Evolutionary conservation across 176 grass and related monocot genomes (phyloP), one percentile per base, ranked within the genome.

Genomic region (Coix lacrymajobi): DNA sequence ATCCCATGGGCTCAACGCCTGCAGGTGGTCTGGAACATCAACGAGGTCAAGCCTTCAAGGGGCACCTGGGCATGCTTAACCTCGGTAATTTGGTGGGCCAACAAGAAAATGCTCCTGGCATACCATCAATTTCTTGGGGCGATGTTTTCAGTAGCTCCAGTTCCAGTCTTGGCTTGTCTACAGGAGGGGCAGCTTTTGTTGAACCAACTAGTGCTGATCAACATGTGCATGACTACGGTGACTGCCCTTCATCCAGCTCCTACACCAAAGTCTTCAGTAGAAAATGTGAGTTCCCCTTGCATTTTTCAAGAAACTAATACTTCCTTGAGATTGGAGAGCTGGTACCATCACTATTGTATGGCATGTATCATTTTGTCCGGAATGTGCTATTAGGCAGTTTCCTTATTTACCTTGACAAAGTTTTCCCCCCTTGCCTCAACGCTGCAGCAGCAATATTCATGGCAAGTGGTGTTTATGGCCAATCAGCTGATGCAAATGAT

Each of bases 201-300:
- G 38, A 81, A 76, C 70, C 44, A 80, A 52, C 41, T 12, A 56
- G 6, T 89, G 73, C 58, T 69, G 66, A 78, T 73, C 54, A 61
- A 44, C 60, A 1, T 31, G n/a, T 29, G 19, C 39, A 43, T 46
- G 54, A 65, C 49, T 81, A 62, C 69, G 84, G 85, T 41, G 84
- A 78, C 57, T 81, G 60, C 30, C 20, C 66, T 71, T 89, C 88
- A 62, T 77, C 77, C 62, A 87, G 81, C 39, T 87, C 87, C 73
- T 72, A 78, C 24, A 69, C 84, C 14, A 84, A 89, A 73, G 71
- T 85, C 14, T 87, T 87, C 60, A 25, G 38, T 69, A 81, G 76
- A 25, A 92, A 88, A 83, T 88, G 89, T 92, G 63, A 85, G 87
- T 81, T 81, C 62, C 63, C 7, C 73, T 83, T 86, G 37, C 38